Conservation (phyloP, 352 stramenopile species). For the Phytophthora kernoviae region DNA sequence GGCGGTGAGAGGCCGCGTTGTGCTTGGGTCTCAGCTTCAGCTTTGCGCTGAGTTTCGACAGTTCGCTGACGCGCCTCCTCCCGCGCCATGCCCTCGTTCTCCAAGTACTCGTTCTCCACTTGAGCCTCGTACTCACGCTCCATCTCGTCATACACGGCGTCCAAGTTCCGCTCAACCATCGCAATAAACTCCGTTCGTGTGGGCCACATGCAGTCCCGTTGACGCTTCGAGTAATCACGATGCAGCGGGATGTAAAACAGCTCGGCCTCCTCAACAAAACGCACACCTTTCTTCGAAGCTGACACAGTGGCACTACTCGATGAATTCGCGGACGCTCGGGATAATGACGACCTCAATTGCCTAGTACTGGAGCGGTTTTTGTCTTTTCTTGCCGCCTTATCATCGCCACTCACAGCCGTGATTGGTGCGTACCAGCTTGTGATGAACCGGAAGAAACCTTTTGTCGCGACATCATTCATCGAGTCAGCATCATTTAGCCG, state of each 20-base stretch:
- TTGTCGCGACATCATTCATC: conserved; percentile 44
- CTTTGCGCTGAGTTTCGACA: conserved; percentile 41
- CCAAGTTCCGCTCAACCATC: conserved; percentile 90
- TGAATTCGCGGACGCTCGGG: conserved; percentile 23
- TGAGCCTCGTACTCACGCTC: conserved; percentile 86
- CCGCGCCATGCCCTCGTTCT: conserved; percentile 75
- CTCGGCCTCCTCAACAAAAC: conserved; percentile 80
- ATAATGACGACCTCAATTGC: conserved; percentile 30
- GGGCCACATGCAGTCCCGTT: conserved; percentile 88
- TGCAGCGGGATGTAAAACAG: conserved; percentile 88
- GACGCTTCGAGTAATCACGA: conserved; percentile 84
- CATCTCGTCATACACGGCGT: conserved; percentile 89
- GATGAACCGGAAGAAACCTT: conserved; percentile 84
- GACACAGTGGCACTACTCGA: conserved; percentile 8
- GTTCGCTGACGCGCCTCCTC: conserved; percentile 69
- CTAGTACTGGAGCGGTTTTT: conserved; percentile 9
- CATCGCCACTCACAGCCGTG: conserved; percentile 35
- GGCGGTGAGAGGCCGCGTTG: conserved; percentile 43
- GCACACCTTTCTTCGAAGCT: conserved; percentile 46
- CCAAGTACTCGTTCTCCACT: conserved; percentile 54
- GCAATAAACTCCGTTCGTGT: conserved; percentile 80
- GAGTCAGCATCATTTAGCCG: conserved; percentile 67
- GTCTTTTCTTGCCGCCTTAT: conserved; percentile 26
- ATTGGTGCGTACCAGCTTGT: conserved; percentile 72
- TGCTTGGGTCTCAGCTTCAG: conserved; percentile 26